Evolutionary conservation across 441 rosid genomes (phyloP), one percentile per base, ranked within the genome.

Genomic region (Croton setiger): DNA sequence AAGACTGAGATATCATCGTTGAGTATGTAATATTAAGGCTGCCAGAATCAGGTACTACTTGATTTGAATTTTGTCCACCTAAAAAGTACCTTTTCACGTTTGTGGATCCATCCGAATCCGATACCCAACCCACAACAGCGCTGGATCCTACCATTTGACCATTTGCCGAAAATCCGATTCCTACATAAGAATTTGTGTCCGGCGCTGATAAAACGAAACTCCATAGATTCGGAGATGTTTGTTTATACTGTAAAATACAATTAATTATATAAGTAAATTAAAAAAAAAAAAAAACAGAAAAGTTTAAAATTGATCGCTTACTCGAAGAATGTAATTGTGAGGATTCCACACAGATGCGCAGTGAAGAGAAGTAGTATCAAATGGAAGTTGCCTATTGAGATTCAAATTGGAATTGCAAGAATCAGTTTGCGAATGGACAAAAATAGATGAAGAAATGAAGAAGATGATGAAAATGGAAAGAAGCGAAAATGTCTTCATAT

Each of bases 61-160:
- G 72, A n/a, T 9, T 39, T 0, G 96, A 75, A 0, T 59, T 55
- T 67, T 71, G 65, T 2, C 84, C 97, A 5, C 80, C 73, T 11
- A 93, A 84, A 11, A 68, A 70, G 36, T 90, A 93, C 64, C 51
- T 88, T 73, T 89, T 86, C 4, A 77, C 73, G 0, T 3, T 41
- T 4, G 79, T 71, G 4, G 11, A 14, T 3, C 89, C 85, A 43
- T 60, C 74, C 0, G 43, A 15, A 1, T 78, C 18, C 10, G 94
- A 73, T 31, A 86, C 10, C 97, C 96, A 93, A 9, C 96, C 98
- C 10, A 90, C 97, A 66, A 93, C 21, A 0, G 98, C 96, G 66
- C 91, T 90, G 0, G 91, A 82, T 27, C 96, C 92, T 7, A 75
- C 78, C 98, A 93, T 93, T 51, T 3, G 3, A 1, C 89, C 90